Conservation (phyloP, 352 stramenopile species). For the Phytophthora tubulina region DNA sequence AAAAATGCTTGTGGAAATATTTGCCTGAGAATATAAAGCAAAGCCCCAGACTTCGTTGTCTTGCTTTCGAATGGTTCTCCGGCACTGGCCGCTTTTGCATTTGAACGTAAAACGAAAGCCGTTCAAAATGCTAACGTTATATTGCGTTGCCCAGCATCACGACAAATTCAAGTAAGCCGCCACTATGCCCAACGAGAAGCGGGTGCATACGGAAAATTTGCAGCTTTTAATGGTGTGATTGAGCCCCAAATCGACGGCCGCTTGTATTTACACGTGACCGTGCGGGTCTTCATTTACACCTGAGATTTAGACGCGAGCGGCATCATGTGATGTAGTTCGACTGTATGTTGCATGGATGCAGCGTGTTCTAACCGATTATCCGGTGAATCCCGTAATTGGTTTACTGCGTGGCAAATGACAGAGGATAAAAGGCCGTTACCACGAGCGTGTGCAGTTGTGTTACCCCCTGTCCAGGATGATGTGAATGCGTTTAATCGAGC, state of each 20-base stretch:
- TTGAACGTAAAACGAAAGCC: not conserved
- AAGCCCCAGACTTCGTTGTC: not conserved
- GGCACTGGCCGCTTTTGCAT: not conserved
- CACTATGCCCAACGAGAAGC: not conserved
- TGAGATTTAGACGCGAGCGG: not conserved
- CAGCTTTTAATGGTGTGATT: constrained; percentile 1
- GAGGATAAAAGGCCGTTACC: not conserved
- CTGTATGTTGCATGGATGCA: constrained; percentile 1
- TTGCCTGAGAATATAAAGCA: not conserved
- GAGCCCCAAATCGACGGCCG: constrained; percentile 6
- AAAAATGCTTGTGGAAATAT: not conserved
- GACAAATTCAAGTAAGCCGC: not conserved
- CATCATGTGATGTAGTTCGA: not conserved
- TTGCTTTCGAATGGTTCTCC: not conserved
- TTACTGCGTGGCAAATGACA: not conserved
- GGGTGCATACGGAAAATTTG: constrained; percentile 11
- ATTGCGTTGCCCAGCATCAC: not conserved
- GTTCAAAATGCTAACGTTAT: not conserved
- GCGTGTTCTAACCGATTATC: constrained; percentile 4
- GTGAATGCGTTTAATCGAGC: not conserved
- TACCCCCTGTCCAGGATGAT: not conserved
- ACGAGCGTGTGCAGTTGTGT: not conserved
- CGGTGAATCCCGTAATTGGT: not conserved
- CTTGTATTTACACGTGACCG: constrained; percentile 10
- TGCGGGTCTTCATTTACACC: constrained; percentile 10